Evolutionary conservation across 108 stramenopile genomes (phyloP), one percentile per base, ranked within the genome.

Genomic region (Parmales sp.): DNA sequence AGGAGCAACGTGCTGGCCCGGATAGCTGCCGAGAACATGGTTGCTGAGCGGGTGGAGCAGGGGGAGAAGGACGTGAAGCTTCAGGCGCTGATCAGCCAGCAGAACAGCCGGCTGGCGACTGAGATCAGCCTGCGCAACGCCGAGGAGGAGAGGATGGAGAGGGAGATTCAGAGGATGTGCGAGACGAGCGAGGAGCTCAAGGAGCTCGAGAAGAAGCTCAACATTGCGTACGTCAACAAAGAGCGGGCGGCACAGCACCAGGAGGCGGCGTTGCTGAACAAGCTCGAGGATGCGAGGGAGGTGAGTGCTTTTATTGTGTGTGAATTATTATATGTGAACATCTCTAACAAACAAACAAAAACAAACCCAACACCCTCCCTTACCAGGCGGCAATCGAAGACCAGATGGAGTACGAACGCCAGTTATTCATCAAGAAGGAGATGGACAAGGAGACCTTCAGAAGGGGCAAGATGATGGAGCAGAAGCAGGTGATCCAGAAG

Each of bases 161-260:
- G 81, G 25, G 85, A 86, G 68, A 76, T 86, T 19, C 81, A 80
- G 73, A 73, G 80, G 29, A 86, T 86, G 41, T 83, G 82, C 46
- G 78, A 82, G 13, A 68, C 78, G n/a, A 74, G 79, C 60, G 81
- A 80, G 67, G 85, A 86, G 68, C 74, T 86, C 22, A 78, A 79
- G 63, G 83, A 83, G 54, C 71, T 86, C 49, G 85, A 86, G 68
- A 41, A 73, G 20, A 75, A 76, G 36, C 71, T 86, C 36, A 82
- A 83, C 50, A 77, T 78, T 51, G 85, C 85, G 16, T 86, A 86
- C 69, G 72, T 86, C 44, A 83, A 86, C 45, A 86, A 86, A 70
- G 85, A 86, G 68, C 43, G 85, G 49, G 85, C 85, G 23, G 83
- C 85, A 20, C 85, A 86, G 68, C 79, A 86, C 51, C 81, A 86